Conservation (phyloP, 768 basidiomycete genomes). For the Xanthoconium stramineum region DNA sequence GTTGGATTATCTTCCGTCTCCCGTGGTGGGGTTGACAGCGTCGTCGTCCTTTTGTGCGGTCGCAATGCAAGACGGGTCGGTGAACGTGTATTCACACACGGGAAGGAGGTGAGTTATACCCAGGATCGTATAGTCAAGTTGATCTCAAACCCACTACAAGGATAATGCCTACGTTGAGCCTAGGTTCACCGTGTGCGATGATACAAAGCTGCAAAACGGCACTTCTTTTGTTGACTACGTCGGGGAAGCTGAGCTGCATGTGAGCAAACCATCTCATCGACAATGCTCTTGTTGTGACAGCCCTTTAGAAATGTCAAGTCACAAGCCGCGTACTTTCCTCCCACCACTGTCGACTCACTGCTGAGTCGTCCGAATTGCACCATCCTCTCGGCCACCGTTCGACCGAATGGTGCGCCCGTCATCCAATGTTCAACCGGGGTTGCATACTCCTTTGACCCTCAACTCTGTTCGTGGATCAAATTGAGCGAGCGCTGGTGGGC, state of each 20-base stretch:
- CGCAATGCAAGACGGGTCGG: slow-evolving; percentile 70
- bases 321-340: slow-evolving; percentile 59
- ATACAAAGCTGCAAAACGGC: slow-evolving; percentile 63
- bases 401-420: slow-evolving; percentile 78
- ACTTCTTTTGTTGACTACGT: slow-evolving; percentile 69
- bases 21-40: slow-evolving; percentile 63
- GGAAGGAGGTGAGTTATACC: slow-evolving; percentile 66
- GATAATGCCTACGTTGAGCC: slow-evolving; percentile 68
- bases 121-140: background rate
- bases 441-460: slow-evolving; percentile 74
- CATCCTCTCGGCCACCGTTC: slow-evolving; percentile 62
- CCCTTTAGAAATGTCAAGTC: slow-evolving; percentile 74
- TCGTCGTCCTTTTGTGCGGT: slow-evolving; percentile 70
- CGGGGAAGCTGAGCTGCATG: slow-evolving; percentile 76
- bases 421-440: slow-evolving; percentile 75
- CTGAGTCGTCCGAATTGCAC: slow-evolving; percentile 55
- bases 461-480: slow-evolving; percentile 66
- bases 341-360: slow-evolving; percentile 59
- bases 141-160: slow-evolving; percentile 38
- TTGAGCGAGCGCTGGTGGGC: slow-evolving; percentile 84
- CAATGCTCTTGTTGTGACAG: slow-evolving; percentile 4
- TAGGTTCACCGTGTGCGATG: slow-evolving; percentile 69
- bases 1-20: slow-evolving; percentile 83
- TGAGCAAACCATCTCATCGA: slow-evolving; percentile 32
- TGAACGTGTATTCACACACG: slow-evolving; percentile 81